phyloP scores from a whole-genome alignment of 495 filamentous ascomycete genomes.

The Pseudomonodictys pantanalensis region DNA sequence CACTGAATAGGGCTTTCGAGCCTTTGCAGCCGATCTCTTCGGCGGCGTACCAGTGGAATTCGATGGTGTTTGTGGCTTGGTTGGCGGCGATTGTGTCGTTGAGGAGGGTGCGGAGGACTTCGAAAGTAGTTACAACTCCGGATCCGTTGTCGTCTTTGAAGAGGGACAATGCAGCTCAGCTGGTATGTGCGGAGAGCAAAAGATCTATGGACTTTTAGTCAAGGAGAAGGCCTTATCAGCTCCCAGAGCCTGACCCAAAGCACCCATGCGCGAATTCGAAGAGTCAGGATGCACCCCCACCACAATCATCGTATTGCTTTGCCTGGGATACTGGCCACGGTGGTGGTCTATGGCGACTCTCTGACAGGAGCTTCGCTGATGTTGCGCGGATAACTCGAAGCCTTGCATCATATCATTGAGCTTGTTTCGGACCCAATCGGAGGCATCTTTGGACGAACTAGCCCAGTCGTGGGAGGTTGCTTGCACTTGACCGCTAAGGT shows the following conservation, averaged over 20 bases:
- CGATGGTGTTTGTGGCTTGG: conserved; percentile 66
- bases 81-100: conserved; percentile 47
- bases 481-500: too few relatives aligned
- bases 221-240: too few relatives aligned
- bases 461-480: too few relatives aligned
- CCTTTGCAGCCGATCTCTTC: conserved; percentile 80
- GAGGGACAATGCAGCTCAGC: too few relatives aligned
- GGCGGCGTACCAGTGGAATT: conserved; percentile 91
- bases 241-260: background rate
- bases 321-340: conserved; percentile 13
- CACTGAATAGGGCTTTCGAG: conserved; percentile 71
- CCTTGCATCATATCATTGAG: too few relatives aligned
- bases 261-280: background rate
- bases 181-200: too few relatives aligned
- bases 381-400: too few relatives aligned
- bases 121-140: conserved; percentile 7
- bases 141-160: conserved; percentile 11
- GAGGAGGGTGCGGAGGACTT: conserved; percentile 11
- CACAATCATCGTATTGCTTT: background rate
- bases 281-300: conserved; percentile 7
- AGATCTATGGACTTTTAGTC: too few relatives aligned
- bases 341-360: conserved; percentile 1
- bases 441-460: too few relatives aligned
- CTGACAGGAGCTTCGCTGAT: too few relatives aligned
- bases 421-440: too few relatives aligned